A percentile compares a stretch with the other conserved stretches of the same genome.
These are phyloP conservation scores for Chlamydomonas reinhardtii DNA, from an alignment of 163 green algal species.

Conservation along the genomic window DNA sequence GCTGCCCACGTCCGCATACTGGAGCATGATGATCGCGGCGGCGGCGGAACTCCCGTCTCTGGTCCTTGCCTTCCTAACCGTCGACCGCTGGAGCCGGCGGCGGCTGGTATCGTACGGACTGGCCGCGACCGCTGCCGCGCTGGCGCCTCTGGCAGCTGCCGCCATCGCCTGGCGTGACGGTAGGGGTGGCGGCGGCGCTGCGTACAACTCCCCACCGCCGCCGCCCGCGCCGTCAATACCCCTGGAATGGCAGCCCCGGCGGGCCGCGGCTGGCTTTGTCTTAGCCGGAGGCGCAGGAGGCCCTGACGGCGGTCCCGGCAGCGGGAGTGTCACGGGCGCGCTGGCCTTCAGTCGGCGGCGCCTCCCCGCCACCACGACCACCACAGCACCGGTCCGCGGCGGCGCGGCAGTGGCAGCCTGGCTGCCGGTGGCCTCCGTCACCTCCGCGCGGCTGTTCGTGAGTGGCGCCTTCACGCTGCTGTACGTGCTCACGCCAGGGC, in stretches of 20 bases:
- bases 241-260: too few relatives aligned
- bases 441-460: slow-evolving; percentile 16
- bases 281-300: too few relatives aligned
- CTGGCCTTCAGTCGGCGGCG: too few relatives aligned
- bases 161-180: not conserved
- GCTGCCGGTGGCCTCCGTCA: slow-evolving; percentile 14
- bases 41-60: slow-evolving; percentile 35
- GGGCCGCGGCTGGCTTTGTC: too few relatives aligned
- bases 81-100: slow-evolving; percentile 23
- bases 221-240: not conserved
- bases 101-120: not conserved
- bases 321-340: too few relatives aligned
- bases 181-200: not conserved
- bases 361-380: too few relatives aligned
- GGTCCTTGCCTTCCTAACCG: not conserved
- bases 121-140: slow-evolving; percentile 11
- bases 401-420: not conserved
- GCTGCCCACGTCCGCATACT: not conserved
- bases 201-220: not conserved
- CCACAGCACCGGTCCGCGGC: not conserved
- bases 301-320: too few relatives aligned
- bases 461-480: slow-evolving; percentile 23
- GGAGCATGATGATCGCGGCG: slow-evolving; percentile 13
- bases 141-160: slow-evolving; percentile 1
- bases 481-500: slow-evolving; percentile 31